A percentile compares a stretch with the other conserved stretches of the same genome.
Conservation (phyloP, 208 protist genomes). For the Acanthamoeba healyi region DNA sequence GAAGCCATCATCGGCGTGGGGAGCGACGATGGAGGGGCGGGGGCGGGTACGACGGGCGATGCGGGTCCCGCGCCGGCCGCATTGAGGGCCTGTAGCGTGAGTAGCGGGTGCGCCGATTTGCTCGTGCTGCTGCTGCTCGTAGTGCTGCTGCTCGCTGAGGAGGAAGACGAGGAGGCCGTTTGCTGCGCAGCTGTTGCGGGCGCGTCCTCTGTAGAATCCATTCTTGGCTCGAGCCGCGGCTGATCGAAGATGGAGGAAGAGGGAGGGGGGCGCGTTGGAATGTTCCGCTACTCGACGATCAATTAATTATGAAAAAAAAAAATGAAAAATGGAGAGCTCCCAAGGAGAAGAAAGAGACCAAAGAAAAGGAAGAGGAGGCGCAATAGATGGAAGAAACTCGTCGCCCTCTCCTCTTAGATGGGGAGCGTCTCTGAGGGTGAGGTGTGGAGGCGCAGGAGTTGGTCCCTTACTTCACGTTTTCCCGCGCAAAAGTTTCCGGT, state of each 20-base stretch:
- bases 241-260: no score
- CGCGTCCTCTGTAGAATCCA: neutral
- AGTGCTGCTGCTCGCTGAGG: neutral
- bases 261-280: neutral
- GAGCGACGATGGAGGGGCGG: neutral
- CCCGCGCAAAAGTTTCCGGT: neutral
- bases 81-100: conserved; percentile 11
- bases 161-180: neutral
- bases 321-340: neutral
- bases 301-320: neutral
- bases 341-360: neutral
- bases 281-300: neutral
- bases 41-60: neutral
- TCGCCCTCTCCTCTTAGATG: no score
- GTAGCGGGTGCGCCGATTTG: neutral
- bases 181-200: neutral
- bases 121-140: no score
- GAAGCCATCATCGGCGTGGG: neutral
- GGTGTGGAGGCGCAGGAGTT: neutral
- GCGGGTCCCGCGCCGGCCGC: no score
- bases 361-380: neutral
- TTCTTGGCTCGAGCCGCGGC: no score
- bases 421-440: no score
- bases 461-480: neutral
- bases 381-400: no score